A percentile compares a stretch with the other conserved stretches of the same genome.
These are phyloP conservation scores for Talaromyces rugulosus DNA, from an alignment of 2,329 filamentous ascomycete genomes.

Conservation along the genomic window DNA sequence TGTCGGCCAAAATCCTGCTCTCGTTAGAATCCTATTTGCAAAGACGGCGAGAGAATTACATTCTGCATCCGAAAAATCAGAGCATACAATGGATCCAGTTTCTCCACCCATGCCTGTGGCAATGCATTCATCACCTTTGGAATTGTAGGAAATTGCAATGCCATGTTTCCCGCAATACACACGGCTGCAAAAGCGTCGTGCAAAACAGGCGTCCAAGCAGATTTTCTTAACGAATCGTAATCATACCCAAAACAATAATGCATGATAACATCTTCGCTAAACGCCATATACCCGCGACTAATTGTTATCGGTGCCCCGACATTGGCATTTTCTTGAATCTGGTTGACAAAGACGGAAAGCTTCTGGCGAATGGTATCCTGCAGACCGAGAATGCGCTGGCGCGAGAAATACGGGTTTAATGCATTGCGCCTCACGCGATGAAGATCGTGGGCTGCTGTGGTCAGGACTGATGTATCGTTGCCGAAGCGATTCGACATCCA, in stretches of 20 bases:
- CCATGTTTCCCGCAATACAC: slow-evolving; percentile 2
- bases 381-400: slow-evolving; percentile 1
- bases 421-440: slow-evolving; percentile 5
- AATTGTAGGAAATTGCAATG: slow-evolving; percentile 5
- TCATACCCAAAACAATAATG: slow-evolving; percentile 9
- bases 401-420: slow-evolving; percentile 8
- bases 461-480: not conserved
- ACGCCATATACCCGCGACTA: slow-evolving; percentile 3
- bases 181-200: slow-evolving; percentile 2
- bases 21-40: not conserved
- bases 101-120: slow-evolving; percentile 3
- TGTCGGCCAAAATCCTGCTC: not conserved
- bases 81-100: slow-evolving; percentile 4
- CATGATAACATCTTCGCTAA: slow-evolving; percentile 9
- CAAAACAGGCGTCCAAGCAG: not conserved
- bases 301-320: not conserved
- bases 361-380: slow-evolving; percentile 4
- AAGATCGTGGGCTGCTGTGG: not conserved
- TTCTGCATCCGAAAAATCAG: slow-evolving; percentile 8
- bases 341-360: not conserved
- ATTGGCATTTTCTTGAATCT: not conserved
- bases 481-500: slow-evolving; percentile 8
- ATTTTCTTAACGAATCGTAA: slow-evolving; percentile 8
- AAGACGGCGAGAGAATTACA: not conserved
- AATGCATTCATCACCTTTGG: slow-evolving; percentile 7